Base-by-base conservation (phyloP, 2,329 filamentous ascomycete genomes). In the Cordyceps farinosa region DNA sequence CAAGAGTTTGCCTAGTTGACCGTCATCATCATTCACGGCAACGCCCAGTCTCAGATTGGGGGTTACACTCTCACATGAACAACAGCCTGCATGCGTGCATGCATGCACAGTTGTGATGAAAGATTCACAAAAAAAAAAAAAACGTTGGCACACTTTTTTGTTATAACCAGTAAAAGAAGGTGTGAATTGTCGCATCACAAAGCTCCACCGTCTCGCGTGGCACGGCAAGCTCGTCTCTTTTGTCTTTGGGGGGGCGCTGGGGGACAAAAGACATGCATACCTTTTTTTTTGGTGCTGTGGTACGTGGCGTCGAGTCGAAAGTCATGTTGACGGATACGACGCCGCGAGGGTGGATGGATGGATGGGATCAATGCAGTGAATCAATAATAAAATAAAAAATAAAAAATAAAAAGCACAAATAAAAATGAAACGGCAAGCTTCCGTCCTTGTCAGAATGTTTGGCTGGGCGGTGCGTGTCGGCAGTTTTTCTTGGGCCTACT, bases 171-270 rank as follows among this genome's bases (percentile, higher is more conserved):
- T 29, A 42, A 9, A 9, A 15, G 36, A 17, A 11, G 52, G 4
- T 40, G 52, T 40, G 32, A 38, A 45, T 34, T 22, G 42, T 48
- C 22, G 48, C 38, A 53, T 36, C 22, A 27, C 11, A 60, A 5
- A 17, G 34, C 45, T 50, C 56, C 56, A 59, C 56, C 57, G 13
- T 22, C 34, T 52, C 47, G 57, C 47, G 57, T 60, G 57, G 57
- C 47, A 60, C 47, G 42, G 32, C 45, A 60, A 45, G 44, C n/a
- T 22, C 22, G 22, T 22, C 22, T 22, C 34, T 22, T 45, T 13
- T 22, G 22, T 22, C 22, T 22, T 22, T 22, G 22, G 22, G 22
- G 22, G 22, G 36, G 22, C 36, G 34, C 9, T 9, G 55, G 29
- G 22, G 32, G 42, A 45, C 22, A 42, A 57, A 22, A 45, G 54